Percentiles rank a stretch among this genome's conserved stretches.
Evolutionary conservation across 2,329 filamentous ascomycete species (phyloP).

Genomic region (Phyllosticta citriasiana): DNA sequence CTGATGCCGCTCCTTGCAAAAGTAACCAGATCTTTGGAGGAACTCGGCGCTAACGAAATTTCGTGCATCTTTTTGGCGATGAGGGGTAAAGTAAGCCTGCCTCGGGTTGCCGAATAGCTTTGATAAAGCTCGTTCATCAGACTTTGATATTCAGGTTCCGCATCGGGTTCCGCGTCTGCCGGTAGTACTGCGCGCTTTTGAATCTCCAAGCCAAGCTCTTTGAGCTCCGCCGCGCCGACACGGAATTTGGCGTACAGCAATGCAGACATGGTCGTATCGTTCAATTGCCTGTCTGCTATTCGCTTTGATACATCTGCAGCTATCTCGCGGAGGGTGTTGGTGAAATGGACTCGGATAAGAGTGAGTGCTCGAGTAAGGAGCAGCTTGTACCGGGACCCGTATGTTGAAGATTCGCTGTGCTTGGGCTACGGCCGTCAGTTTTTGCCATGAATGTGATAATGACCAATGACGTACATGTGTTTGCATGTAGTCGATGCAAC

Average conservation of each 20-base stretch:
- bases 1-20: constrained; percentile 56
- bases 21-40: constrained; percentile 52
- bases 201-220: constrained; percentile 56
- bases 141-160: constrained; percentile 55
- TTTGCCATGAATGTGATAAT: neutral
- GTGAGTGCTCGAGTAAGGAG: constrained; percentile 62
- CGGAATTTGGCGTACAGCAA: constrained; percentile 62
- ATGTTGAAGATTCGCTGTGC: constrained; percentile 80
- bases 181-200: constrained; percentile 55
- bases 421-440: constrained; percentile 45
- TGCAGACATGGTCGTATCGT: constrained; percentile 62
- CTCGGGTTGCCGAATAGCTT: constrained; percentile 50
- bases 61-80: constrained; percentile 51
- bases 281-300: constrained; percentile 56
- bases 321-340: constrained; percentile 51
- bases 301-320: constrained; percentile 52
- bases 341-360: constrained; percentile 57
- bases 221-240: constrained; percentile 54
- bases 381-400: constrained; percentile 77
- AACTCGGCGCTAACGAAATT: constrained; percentile 48
- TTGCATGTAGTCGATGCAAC: constrained; percentile 88
- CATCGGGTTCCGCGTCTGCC: constrained; percentile 47
- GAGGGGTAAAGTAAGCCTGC: constrained; percentile 50
- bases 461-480: constrained; percentile 53
- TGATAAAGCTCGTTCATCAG: constrained; percentile 56